Base-by-base conservation (phyloP, 371 early-diverging fungal species). In the Zancudomyces culisetae region DNA sequence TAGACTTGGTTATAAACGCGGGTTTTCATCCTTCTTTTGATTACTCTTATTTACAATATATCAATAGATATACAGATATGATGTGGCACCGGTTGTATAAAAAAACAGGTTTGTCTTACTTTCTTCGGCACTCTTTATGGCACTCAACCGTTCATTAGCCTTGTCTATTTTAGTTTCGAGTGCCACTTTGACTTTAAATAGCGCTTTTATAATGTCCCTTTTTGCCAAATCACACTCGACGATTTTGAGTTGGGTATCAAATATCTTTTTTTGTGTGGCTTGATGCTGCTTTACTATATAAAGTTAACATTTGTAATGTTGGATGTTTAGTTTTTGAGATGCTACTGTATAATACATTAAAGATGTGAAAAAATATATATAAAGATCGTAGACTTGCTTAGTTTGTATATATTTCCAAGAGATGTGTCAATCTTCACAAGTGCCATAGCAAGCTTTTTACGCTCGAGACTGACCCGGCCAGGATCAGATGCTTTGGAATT, bases 201-300 rank as follows among this genome's bases (percentile, higher is more conserved):
- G 45, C 19, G 51, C 53, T 23, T 55, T 46, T 30, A 66, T 54
- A 15, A 61, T 57, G 23, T 56, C 39, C 13, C 54, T 56, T 42
- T 66, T 58, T 23, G 65, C 62, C 21, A 47, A 50, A 48, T 57
- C 54, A 45, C 60, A 54, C 3, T 49, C 54, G 30, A 66, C 57
- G 1, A 62, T 51, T 41, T 55, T 40, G 22, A 53, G n/a, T 39
- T 66, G 66, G 1, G 55, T 49, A 2, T 45, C 21, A 27, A 64
- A 62, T 28, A 66, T 66, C 27, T 52, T 56, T 26, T 55, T 56
- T 28, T 66, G 66, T 18, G 60, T 55, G 19, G 20, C 20, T 42
- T 66, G 66, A 52, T 66, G 66, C 12, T 49, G 53, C 18, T 30
- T 27, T 6, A 66, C 35, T 35, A 35, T 35, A 35, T 15, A 6